Evolutionary conservation across 176 grass and related monocot genomes (phyloP).

Genomic region (Olyra latifolia): DNA sequence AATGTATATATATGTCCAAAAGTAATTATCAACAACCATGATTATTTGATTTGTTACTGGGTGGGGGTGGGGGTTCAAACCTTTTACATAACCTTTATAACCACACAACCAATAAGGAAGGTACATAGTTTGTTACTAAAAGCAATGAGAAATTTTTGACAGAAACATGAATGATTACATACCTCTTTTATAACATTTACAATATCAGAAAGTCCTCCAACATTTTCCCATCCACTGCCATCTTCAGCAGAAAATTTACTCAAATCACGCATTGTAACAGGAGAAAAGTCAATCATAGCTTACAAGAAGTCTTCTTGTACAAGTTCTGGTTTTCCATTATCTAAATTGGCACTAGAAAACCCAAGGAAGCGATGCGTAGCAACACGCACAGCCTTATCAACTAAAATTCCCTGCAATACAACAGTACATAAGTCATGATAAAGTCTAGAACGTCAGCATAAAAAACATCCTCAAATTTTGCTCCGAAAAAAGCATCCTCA

Average conservation of each 20-base stretch:
- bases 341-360: slow-evolving; percentile 25
- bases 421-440: slow-evolving; percentile 14
- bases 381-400: slow-evolving; percentile 75
- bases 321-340: slow-evolving; percentile 23
- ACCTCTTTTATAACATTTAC: slow-evolving; percentile 86
- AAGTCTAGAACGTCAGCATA: background rate
- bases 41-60: background rate
- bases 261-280: slow-evolving; percentile 86
- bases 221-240: slow-evolving; percentile 79
- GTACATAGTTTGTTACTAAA: background rate
- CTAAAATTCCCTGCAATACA: slow-evolving; percentile 70
- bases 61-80: too few relatives aligned
- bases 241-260: slow-evolving; percentile 69
- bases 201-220: slow-evolving; percentile 78
- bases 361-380: slow-evolving; percentile 54
- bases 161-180: slow-evolving; percentile 1
- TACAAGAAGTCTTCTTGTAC: slow-evolving; percentile 82
- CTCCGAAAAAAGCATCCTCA: too few relatives aligned
- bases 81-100: too few relatives aligned
- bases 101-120: too few relatives aligned
- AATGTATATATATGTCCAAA: too few relatives aligned
- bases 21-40: background rate
- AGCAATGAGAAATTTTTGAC: background rate
- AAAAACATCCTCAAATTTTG: too few relatives aligned
- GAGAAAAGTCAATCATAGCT: slow-evolving; percentile 79